phyloP scores from a whole-genome alignment of 805 yeast species.

The Candida morakotiae region DNA sequence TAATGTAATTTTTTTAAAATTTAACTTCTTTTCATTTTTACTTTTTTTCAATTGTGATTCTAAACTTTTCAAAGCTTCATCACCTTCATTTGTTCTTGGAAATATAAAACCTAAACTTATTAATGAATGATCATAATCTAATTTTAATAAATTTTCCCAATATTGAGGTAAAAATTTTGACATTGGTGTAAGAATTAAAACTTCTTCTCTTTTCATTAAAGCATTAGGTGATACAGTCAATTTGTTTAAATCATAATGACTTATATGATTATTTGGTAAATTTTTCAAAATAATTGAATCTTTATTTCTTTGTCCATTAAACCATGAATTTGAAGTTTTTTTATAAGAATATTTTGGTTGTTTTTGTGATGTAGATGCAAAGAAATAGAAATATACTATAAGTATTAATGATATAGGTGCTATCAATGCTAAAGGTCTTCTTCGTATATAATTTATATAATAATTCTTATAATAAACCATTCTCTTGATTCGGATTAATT shows the following conservation, averaged over 20 bases:
- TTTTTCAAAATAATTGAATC: constrained; percentile 56
- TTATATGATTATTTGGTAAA: constrained; percentile 67
- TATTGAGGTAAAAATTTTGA: constrained; percentile 79
- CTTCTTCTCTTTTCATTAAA: constrained; percentile 71
- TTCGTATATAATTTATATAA: constrained; percentile 53
- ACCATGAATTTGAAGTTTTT: constrained; percentile 43
- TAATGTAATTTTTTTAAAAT: constrained; percentile 81
- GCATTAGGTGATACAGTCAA: constrained; percentile 71
- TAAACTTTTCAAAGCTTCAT: constrained; percentile 63
- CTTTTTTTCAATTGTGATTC: constrained; percentile 71
- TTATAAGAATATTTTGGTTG: constrained; percentile 44
- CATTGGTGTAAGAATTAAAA: constrained; percentile 86
- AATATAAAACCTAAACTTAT: constrained; percentile 88
- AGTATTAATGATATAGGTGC: constrained; percentile 45
- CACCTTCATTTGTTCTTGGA: constrained; percentile 82
- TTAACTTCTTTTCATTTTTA: constrained; percentile 56
- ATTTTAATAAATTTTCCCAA: constrained; percentile 76
- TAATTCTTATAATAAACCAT: constrained; percentile 19
- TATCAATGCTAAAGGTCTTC: constrained; percentile 48
- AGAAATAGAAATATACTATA: constrained; percentile 39
- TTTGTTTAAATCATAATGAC: constrained; percentile 80
- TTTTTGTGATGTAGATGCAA: constrained; percentile 13
- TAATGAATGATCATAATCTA: constrained; percentile 80
- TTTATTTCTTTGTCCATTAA: constrained; percentile 37
- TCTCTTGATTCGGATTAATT: background rate